A percentile compares a stretch with the other conserved stretches of the same genome.
Evolutionary conservation across 495 filamentous ascomycete genomes (phyloP).

Genomic region (Penicillium roqueforti): DNA sequence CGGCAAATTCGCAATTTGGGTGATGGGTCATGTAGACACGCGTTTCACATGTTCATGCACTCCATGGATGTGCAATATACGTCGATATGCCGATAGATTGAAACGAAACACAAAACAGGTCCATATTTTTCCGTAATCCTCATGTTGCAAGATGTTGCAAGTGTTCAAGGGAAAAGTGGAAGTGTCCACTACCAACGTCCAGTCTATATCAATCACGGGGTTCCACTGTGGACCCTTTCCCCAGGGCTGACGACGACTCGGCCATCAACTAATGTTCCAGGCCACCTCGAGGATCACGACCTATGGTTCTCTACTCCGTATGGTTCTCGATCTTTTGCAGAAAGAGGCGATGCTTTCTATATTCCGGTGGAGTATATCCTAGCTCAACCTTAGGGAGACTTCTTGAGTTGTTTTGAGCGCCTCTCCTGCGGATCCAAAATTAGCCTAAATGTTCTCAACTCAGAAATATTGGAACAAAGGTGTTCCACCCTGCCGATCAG

Average conservation of each 20-base stretch:
- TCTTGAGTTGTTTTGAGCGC: not conserved
- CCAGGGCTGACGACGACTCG: conserved; percentile 21
- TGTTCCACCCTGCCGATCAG: conserved; percentile 18
- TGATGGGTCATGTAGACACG: not conserved
- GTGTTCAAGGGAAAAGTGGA: not conserved
- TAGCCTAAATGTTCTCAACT: not conserved
- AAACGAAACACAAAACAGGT: not conserved
- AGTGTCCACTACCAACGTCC: not conserved
- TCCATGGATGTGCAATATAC: not conserved
- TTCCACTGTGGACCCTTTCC: conserved; percentile 7
- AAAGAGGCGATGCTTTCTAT: not conserved
- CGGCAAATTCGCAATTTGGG: not conserved
- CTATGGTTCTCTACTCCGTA: not conserved
- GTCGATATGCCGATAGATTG: not conserved
- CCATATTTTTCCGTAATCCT: not conserved
- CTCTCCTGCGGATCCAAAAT: not conserved
- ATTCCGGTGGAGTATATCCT: not conserved
- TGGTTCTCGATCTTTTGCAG: not conserved
- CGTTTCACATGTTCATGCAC: not conserved
- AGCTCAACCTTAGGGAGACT: not conserved
- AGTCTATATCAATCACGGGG: conserved; percentile 17
- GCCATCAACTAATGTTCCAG: not conserved
- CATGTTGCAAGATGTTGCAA: too few relatives aligned
- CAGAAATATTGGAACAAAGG: not conserved
- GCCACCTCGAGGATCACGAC: not conserved